phyloP scores from a whole-genome alignment of 805 yeast genomes.

The Priceomyces castillae region DNA sequence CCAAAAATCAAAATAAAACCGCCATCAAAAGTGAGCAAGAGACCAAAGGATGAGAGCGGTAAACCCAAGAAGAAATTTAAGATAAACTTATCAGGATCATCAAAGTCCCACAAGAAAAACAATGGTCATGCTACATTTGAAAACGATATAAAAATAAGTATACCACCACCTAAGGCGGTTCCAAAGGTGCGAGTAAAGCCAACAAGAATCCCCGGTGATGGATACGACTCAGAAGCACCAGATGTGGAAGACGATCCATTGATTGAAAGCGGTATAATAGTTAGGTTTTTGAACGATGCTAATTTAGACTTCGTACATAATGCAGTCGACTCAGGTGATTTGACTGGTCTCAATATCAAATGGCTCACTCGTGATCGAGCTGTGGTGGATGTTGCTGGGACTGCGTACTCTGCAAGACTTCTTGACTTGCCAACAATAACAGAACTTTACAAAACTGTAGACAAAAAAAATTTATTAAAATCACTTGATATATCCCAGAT shows the following conservation, averaged over 20 bases:
- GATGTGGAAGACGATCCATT: conserved; percentile 94
- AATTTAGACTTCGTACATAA: conserved; percentile 71
- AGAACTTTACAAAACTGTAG: conserved; percentile 86
- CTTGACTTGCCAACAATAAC: conserved; percentile 87
- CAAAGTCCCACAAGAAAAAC: neutral
- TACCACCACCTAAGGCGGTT: conserved; percentile 14
- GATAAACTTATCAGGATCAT: conserved; percentile 4
- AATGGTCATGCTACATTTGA: neutral
- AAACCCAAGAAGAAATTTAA: conserved; percentile 1
- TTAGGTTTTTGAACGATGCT: conserved; percentile 69
- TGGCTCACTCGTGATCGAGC: conserved; percentile 86
- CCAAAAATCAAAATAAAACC: conserved; percentile 21
- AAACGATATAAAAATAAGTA: neutral
- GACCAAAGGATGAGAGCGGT: conserved; percentile 5
- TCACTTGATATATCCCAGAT: conserved; percentile 85
- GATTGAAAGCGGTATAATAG: conserved; percentile 78
- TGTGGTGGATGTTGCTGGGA: conserved; percentile 63
- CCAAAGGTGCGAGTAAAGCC: conserved; percentile 56
- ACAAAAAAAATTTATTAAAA: conserved; percentile 83
- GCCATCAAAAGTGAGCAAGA: conserved; percentile 10
- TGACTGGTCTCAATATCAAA: conserved; percentile 66
- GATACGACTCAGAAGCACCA: conserved; percentile 95
- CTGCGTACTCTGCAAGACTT: conserved; percentile 75
- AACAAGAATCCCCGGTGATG: conserved; percentile 82
- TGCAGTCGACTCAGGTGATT: conserved; percentile 76